A percentile compares a stretch with the other conserved stretches of the same genome.
phyloP scores from a whole-genome alignment of 202 grass and related monocot species.

The Bolboschoenoplectus hybrid region DNA sequence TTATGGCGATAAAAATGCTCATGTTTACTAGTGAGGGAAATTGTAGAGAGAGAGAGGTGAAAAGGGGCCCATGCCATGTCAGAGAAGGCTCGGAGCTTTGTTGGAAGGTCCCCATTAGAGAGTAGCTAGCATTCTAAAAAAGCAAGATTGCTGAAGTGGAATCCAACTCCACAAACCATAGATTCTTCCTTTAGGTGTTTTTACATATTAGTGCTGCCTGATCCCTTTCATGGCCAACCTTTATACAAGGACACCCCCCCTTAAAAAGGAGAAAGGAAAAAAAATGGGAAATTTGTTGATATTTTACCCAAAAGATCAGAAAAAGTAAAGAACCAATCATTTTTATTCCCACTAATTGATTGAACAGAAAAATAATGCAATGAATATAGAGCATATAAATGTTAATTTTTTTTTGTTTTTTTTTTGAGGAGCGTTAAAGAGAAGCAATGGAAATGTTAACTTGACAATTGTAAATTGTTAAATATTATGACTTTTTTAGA shows the following conservation, averaged over 20 bases:
- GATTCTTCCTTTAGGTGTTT: slow-evolving; percentile 45
- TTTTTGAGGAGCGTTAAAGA: neutral
- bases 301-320: slow-evolving; percentile 33
- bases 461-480: no score
- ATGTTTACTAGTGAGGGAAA: neutral
- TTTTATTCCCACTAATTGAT: slow-evolving; percentile 26
- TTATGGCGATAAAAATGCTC: neutral
- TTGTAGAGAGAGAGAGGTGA: neutral
- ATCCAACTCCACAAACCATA: slow-evolving; percentile 87
- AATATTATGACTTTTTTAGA: no score
- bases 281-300: slow-evolving; percentile 31
- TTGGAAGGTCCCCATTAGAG: slow-evolving; percentile 23
- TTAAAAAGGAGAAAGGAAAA: neutral
- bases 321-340: slow-evolving; percentile 19
- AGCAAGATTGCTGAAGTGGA: slow-evolving; percentile 58
- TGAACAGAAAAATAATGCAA: neutral
- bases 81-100: slow-evolving; percentile 23
- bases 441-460: neutral
- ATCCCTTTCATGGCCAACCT: slow-evolving; percentile 36
- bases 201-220: slow-evolving; percentile 64
- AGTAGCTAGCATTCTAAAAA: slow-evolving; percentile 43
- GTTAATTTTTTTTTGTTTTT: no score
- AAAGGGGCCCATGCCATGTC: slow-evolving; percentile 7
- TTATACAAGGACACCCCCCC: neutral
- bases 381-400: no score